Evolutionary conservation across 345 rosid genomes (phyloP).

Genomic region (Tarenaya hassleriana): DNA sequence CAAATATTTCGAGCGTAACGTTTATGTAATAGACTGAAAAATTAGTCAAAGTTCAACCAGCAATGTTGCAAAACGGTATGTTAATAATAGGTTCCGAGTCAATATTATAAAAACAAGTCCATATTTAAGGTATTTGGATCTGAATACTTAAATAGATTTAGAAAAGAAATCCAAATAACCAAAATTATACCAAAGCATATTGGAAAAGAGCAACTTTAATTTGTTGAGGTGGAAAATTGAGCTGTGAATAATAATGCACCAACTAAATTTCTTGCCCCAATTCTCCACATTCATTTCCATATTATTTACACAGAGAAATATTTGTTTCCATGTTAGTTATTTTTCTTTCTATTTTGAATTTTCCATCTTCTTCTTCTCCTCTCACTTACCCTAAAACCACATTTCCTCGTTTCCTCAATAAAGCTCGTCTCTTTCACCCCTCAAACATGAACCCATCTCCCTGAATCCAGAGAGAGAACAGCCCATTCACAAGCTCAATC

Average conservation of each 20-base stretch:
- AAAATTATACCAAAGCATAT: too few relatives aligned
- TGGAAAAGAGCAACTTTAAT: neutral
- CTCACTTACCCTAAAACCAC: conserved; percentile 33
- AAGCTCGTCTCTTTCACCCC: conserved; percentile 29
- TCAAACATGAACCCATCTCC: conserved; percentile 25
- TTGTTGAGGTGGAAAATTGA: neutral
- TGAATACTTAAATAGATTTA: too few relatives aligned
- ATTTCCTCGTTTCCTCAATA: conserved; percentile 27
- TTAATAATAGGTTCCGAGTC: too few relatives aligned
- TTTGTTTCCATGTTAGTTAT: conserved; percentile 22
- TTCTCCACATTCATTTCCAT: conserved; percentile 10
- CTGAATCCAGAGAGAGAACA: conserved; percentile 24
- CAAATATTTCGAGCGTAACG: too few relatives aligned
- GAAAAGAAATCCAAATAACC: too few relatives aligned
- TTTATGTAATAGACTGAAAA: too few relatives aligned
- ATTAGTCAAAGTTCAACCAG: too few relatives aligned
- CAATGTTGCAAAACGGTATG: too few relatives aligned
- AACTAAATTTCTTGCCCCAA: neutral
- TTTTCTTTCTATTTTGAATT: conserved; percentile 7
- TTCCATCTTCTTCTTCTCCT: conserved; percentile 16
- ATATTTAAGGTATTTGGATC: too few relatives aligned
- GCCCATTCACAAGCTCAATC: conserved; percentile 27
- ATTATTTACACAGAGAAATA: conserved; percentile 6
- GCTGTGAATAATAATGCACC: neutral
- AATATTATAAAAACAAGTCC: too few relatives aligned